Base-by-base conservation (phyloP, 2,329 filamentous ascomycete genomes). In the Phialophora tarda region DNA sequence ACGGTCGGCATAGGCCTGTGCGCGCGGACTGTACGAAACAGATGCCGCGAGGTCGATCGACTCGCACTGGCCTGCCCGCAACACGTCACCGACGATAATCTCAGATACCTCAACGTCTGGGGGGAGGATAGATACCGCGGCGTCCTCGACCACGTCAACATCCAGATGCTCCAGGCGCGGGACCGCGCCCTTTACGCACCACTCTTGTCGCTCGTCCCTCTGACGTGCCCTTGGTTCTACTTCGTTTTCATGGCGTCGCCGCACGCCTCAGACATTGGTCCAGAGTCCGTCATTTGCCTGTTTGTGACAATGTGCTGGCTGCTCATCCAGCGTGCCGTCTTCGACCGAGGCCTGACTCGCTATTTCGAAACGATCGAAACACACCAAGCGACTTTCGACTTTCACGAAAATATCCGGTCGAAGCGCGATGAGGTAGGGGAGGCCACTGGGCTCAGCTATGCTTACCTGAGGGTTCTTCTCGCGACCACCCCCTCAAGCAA, bases 281-380 rank as follows among this genome's bases (percentile, higher is more conserved):
- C 48, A 1, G 48, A 51, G 23, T 28, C 10, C 21, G 14, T 12
- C 11, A 17, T 51, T 17, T 51, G 48, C 48, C 21, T 51, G 3
- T 24, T 51, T 8, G 48, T 51, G 23, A 28, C 24, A 2, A 11
- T 51, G 21, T 51, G 48, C 48, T 51, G 24, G 21, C 14, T 51
- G 21, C 14, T 51, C 21, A 51, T 51, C 23, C 48, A 51, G 48
- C 48, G 48, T 26, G 48, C 21, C 24, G 21, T 51, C 21, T 26
- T 51, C 48, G 10, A 51, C 48, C 21, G n/a, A 3, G 12, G 26
- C 4, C 53, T 56, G 23, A 12, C 23, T 28, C 28, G 53, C 4
- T 56, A 56, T 28, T 56, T 56, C 21, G 53, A 34, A 23, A 32
- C 53, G 4, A 21, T 56, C 12, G 26, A 56, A 24, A 38, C 26